These are phyloP conservation scores for Podila minutissima DNA, from an alignment of 192 early-diverging fungal genomes.

Conservation along the genomic window DNA sequence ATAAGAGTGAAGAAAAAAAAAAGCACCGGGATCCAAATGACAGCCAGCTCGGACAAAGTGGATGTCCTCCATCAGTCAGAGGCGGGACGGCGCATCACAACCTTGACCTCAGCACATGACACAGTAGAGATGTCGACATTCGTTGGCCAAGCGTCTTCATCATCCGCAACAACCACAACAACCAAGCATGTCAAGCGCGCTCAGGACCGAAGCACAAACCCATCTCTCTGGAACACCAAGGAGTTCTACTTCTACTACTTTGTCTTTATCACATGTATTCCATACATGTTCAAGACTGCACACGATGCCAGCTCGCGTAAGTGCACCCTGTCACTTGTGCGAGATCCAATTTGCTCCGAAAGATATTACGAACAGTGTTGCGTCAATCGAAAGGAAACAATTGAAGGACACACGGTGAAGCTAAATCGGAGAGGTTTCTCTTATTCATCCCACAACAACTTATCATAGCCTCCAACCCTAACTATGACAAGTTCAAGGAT, in stretches of 20 bases:
- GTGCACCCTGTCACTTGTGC: background rate
- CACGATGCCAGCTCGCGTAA: conserved; percentile 65
- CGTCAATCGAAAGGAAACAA: too few species aligned
- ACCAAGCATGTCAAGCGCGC: conserved; percentile 6
- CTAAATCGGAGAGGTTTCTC: background rate
- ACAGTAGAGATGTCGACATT: conserved; percentile 2
- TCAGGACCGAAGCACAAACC: conserved; percentile 47
- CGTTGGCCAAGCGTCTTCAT: conserved; percentile 9
- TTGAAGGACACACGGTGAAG: background rate
- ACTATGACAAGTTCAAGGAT: conserved; percentile 52
- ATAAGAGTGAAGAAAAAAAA: background rate
- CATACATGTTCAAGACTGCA: conserved; percentile 73
- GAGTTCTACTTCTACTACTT: conserved; percentile 86
- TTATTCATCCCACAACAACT: background rate
- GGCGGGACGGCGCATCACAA: background rate
- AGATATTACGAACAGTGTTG: too few species aligned
- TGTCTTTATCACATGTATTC: conserved; percentile 61
- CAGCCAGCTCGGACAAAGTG: background rate
- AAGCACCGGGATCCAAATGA: conserved; percentile 6
- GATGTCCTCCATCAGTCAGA: conserved; percentile 1
- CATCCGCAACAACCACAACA: background rate
- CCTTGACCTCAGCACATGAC: background rate
- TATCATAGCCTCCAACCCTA: conserved; percentile 34
- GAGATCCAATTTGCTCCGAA: too few species aligned
- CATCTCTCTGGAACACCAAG: conserved; percentile 66